phyloP scores from a whole-genome alignment of 1,284 basidiomycete genomes.

The Marasmius sp. region DNA sequence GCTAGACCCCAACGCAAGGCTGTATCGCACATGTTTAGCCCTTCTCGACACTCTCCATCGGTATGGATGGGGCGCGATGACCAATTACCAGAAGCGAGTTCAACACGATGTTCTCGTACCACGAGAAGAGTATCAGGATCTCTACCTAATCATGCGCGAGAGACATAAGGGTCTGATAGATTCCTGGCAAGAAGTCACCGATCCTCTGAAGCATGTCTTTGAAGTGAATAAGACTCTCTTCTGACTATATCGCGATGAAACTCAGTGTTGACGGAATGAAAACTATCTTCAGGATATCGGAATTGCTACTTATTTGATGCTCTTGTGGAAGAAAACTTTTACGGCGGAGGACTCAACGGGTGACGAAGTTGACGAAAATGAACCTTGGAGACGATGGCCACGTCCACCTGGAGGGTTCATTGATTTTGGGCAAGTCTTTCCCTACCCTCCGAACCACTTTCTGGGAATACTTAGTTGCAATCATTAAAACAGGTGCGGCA shows the following conservation, averaged over 20 bases:
- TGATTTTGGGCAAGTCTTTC: slow-evolving; percentile 74
- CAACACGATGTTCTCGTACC: slow-evolving; percentile 81
- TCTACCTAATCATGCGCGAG: slow-evolving; percentile 86
- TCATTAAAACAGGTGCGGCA: slow-evolving; percentile 65
- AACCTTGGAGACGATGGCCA: slow-evolving; percentile 72
- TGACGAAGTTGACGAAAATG: slow-evolving; percentile 17
- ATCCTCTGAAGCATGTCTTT: slow-evolving; percentile 86
- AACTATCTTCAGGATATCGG: slow-evolving; percentile 72
- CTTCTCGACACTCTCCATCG: slow-evolving; percentile 83
- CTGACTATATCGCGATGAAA: not conserved
- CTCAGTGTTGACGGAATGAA: not conserved
- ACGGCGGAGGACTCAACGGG: slow-evolving; percentile 10
- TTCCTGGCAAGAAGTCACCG: slow-evolving; percentile 78
- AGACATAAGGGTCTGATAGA: slow-evolving; percentile 75
- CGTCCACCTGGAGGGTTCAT: slow-evolving; percentile 83
- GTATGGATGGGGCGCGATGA: slow-evolving; percentile 81
- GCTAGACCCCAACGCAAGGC: slow-evolving; percentile 54
- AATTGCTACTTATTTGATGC: slow-evolving; percentile 89
- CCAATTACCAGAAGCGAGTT: slow-evolving; percentile 85
- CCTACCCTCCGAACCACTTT: not conserved
- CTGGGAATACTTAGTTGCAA: not conserved
- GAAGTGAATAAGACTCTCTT: slow-evolving; percentile 47
- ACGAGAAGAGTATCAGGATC: slow-evolving; percentile 82
- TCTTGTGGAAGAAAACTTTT: slow-evolving; percentile 85
- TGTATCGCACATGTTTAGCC: slow-evolving; percentile 79